Base-by-base conservation (phyloP, 1,284 basidiomycete genomes). In the Ganoderma sinense region DNA sequence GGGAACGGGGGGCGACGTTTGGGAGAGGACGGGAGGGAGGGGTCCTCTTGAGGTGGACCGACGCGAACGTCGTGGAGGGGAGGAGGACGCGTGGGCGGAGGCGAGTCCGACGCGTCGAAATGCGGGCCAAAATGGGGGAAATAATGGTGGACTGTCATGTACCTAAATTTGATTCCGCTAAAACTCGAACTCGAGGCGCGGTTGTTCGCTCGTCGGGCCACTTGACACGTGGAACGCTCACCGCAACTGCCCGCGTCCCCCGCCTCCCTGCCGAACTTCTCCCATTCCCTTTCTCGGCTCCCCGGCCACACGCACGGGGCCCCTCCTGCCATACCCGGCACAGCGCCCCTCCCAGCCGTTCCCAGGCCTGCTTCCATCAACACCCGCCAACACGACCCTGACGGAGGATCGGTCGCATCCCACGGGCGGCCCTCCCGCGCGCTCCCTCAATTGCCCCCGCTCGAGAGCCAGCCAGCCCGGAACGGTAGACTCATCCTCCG, bases 161-260 rank as follows among this genome's bases (percentile, higher is more conserved):
- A 71, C 73, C 68, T 70, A 68, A 68, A 78, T 77, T 77, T 77
- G 77, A 77, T 77, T 76, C 75, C 75, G 75, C 73, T 78, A 76
- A 78, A 77, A 78, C 77, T 70, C 60, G 67, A 43, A 53, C 48
- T 53, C 26, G 53, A 65, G 39, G 70, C 64, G 62, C 68, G 72
- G 74, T 70, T 64, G 63, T 67, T 71, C 58, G 66, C 64, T 69
- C 71, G 74, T 74, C 75, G 73, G 73, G 67, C 60, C 48, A 67
- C 64, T 69, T 73, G 76, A 77, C 78, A 78, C 78, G 78, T 78
- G 76, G 75, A 75, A 77, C 74, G 75, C 70, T 73, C 70, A 63
- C 74, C 72, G 71, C 73, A 73, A 72, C 74, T 33, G 70, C 66
- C 67, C 65, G 62, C 67, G 67, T 70, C 65, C 65, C 70, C 64